phyloP scores from a whole-genome alignment of 148 eudicot species.

The Diospyros lotus region DNA sequence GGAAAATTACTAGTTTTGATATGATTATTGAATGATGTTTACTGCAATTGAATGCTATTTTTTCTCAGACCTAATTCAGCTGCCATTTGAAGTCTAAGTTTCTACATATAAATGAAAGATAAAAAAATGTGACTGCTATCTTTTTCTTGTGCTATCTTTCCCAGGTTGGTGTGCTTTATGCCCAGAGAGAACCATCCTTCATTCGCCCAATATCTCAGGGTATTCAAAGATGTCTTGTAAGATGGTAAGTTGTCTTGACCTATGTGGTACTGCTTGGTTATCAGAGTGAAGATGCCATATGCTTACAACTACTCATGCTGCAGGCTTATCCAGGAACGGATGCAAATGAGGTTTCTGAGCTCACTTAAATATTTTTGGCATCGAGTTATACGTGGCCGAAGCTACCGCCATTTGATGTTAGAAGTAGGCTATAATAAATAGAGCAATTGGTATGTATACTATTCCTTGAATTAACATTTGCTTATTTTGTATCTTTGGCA shows the following conservation, averaged over 20 bases:
- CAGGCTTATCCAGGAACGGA: slow-evolving; percentile 89
- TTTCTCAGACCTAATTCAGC: background rate
- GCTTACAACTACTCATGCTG: slow-evolving; percentile 18
- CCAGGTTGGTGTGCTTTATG: slow-evolving; percentile 86
- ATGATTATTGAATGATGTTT: background rate
- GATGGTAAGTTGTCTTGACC: slow-evolving; percentile 59
- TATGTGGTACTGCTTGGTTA: slow-evolving; percentile 5
- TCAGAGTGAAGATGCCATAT: slow-evolving; percentile 8
- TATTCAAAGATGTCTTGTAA: slow-evolving; percentile 86
- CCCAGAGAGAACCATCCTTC: slow-evolving; percentile 84
- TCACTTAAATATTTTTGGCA: slow-evolving; percentile 65
- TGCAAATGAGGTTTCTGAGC: slow-evolving; percentile 44
- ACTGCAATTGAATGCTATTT: background rate
- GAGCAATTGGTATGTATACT: slow-evolving; percentile 36
- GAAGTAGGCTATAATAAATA: slow-evolving; percentile 55
- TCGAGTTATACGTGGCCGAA: slow-evolving; percentile 77
- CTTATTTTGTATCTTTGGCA: background rate
- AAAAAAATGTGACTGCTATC: background rate
- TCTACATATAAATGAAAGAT: background rate
- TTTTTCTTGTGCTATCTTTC: slow-evolving; percentile 16
- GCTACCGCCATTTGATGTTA: slow-evolving; percentile 88
- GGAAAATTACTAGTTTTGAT: background rate
- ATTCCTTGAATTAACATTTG: background rate
- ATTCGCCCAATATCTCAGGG: slow-evolving; percentile 83
- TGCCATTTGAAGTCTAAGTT: background rate